Evolutionary conservation across 2,329 filamentous ascomycete species (phyloP).

Genomic region (Thyridium curvatum): DNA sequence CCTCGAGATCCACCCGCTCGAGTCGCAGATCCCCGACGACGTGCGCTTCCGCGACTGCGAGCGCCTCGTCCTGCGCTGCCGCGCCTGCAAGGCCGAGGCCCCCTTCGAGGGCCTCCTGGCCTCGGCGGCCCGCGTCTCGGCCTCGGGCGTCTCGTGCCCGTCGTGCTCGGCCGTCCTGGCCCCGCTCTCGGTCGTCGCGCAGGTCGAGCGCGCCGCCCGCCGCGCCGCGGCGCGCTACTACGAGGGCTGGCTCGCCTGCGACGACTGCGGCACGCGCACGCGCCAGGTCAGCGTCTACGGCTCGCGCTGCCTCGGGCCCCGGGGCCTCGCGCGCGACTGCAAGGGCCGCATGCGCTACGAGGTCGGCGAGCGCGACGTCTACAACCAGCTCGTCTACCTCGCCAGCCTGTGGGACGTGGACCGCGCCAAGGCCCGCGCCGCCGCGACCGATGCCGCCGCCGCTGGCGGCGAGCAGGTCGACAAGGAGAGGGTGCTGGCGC

Average conservation of each 20-base stretch:
- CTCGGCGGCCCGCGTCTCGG: constrained; percentile 53
- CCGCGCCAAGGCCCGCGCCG: constrained; percentile 55
- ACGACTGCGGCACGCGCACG: constrained; percentile 86
- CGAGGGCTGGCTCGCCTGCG: constrained; percentile 84
- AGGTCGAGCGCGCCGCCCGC: constrained; percentile 81
- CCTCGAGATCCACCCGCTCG: constrained; percentile 79
- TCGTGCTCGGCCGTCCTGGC: constrained; percentile 60
- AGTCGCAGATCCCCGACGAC: constrained; percentile 88
- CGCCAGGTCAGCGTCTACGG: constrained; percentile 93
- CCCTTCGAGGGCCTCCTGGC: constrained; percentile 69
- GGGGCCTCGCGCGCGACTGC: constrained; percentile 78
- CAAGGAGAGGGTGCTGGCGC: constrained; percentile 58
- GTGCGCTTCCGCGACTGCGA: constrained; percentile 80
- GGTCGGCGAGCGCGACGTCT: constrained; percentile 80
- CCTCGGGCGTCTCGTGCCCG: constrained; percentile 69
- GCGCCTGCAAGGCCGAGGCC: constrained; percentile 66
- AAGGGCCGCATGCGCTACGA: constrained; percentile 84
- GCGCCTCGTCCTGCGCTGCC: constrained; percentile 72
- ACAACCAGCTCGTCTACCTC: constrained; percentile 92
- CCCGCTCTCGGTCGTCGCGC: constrained; percentile 71
- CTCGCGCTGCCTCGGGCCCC: constrained; percentile 79
- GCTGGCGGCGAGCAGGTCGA: constrained; percentile 29
- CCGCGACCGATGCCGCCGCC: constrained; percentile 35
- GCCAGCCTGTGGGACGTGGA: constrained; percentile 84
- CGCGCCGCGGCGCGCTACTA: constrained; percentile 79